Evolutionary conservation across 345 rosid genomes (phyloP).

Genomic region (Noccaea bulbosa): DNA sequence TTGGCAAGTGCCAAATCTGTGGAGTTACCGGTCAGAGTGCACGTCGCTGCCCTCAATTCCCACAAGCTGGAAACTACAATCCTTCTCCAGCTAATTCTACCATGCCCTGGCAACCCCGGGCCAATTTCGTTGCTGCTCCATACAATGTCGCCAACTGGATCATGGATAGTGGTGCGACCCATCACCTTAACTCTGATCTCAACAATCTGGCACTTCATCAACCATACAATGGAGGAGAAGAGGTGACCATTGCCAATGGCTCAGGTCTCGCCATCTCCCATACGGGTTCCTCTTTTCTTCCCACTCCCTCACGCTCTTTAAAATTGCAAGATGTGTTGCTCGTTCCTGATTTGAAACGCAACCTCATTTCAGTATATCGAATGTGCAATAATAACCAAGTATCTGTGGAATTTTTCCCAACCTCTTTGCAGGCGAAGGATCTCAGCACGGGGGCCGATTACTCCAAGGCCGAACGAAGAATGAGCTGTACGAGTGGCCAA

Average conservation of each 20-base stretch:
- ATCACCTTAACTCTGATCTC: too few species aligned
- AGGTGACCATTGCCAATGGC: background rate
- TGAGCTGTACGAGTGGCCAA: background rate
- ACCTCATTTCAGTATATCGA: background rate
- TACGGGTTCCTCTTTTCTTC: background rate
- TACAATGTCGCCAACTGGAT: too few species aligned
- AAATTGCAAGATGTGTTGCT: too few species aligned
- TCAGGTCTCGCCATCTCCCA: background rate
- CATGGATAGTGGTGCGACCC: too few species aligned
- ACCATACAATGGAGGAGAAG: background rate
- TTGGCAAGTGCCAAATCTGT: too few species aligned
- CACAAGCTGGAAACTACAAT: too few species aligned
- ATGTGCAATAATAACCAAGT: background rate
- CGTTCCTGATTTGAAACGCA: background rate
- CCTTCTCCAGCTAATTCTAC: too few species aligned
- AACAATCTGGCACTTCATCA: too few species aligned
- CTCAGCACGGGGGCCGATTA: background rate
- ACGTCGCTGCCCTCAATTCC: too few species aligned
- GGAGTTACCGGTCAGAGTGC: too few species aligned
- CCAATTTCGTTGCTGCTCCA: too few species aligned
- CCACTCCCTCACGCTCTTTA: background rate
- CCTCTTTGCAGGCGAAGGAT: background rate
- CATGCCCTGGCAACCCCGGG: too few species aligned
- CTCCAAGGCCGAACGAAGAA: background rate
- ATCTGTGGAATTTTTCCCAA: background rate